Evolutionary conservation across 2,329 filamentous ascomycete genomes (phyloP), one percentile per base, ranked within the genome.

Genomic region (Rachicladosporium sp.): DNA sequence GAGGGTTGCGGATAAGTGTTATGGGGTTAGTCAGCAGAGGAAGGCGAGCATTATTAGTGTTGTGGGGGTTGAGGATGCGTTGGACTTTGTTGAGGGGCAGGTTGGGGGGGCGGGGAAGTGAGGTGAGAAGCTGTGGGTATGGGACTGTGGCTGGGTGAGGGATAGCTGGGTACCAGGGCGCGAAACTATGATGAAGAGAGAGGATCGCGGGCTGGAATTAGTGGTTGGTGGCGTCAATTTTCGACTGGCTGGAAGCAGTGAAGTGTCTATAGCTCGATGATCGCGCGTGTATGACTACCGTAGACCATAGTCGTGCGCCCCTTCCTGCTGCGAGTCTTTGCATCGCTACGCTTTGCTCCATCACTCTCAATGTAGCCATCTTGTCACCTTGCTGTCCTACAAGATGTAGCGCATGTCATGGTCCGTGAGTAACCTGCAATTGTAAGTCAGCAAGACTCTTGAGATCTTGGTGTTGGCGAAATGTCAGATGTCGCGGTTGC

Each of bases 21-120:
- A 98, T 61, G 91, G 91, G 45, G 91, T 98, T 37, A 86, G 84
- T 37, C 96, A 89, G 63, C 51, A 71, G 49, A 89, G 88, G 62
- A 96, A 96, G 73, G 93, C 88, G 49, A 93, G 85, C 66, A 84
- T 78, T 31, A 93, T 98, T 54, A 85, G 91, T 64, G 89, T 89
- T 38, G 88, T 95, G 36, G 80, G 76, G 46, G 77, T 79, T 40
- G 85, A 94, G 48, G 84, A 91, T 53, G 91, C 91, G 21, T 68
- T 98, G 50, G 80, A 84, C 55, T 98, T 98, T 59, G 88, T 98
- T 9, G 89, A 96, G 59, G 89, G 87, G 12, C 86, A 93, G 62
- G 70, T 58, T 10, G 70, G 54, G 55, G 62, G 53, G 41, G 49
- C 49, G 38, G 51, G 43, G 38, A 33, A 10, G 15, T 4, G 11